Percentiles rank a stretch among this genome's conserved stretches.
Evolutionary conservation across 345 rosid species (phyloP).

Genomic region (Sapria himalayana): DNA sequence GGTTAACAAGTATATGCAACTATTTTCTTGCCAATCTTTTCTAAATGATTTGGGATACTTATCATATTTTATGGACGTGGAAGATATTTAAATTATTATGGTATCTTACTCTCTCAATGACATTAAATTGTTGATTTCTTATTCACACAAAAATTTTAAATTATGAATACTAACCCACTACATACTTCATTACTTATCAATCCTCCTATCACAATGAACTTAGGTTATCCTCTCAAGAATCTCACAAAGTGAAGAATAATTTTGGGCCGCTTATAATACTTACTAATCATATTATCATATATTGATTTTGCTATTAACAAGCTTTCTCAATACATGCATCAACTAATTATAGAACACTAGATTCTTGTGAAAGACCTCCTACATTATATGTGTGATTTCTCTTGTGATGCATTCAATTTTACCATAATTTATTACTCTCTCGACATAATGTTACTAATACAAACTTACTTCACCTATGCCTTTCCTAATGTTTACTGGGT

Average conservation of each 20-base stretch:
- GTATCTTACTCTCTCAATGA: neutral
- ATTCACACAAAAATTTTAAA: neutral
- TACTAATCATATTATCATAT: neutral
- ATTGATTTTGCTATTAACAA: neutral
- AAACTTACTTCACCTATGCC: no score
- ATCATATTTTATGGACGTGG: neutral
- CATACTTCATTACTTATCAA: neutral
- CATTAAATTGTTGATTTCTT: neutral
- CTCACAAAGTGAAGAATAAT: neutral
- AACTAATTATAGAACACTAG: neutral
- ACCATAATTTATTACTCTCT: no score
- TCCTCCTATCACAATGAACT: neutral
- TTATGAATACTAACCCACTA: neutral
- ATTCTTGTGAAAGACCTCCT: neutral
- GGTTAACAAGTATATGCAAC: no score
- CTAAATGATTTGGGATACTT: neutral
- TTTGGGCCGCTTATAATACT: neutral
- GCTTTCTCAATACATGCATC: neutral
- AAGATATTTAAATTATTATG: neutral
- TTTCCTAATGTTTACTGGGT: no score
- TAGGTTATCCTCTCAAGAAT: neutral
- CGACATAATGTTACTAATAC: neutral
- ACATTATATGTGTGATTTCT: neutral
- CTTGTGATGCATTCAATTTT: neutral
- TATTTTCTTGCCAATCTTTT: neutral